These are phyloP conservation scores for Porcisia hertigi DNA, from an alignment of 208 protist species.

Conservation along the genomic window DNA sequence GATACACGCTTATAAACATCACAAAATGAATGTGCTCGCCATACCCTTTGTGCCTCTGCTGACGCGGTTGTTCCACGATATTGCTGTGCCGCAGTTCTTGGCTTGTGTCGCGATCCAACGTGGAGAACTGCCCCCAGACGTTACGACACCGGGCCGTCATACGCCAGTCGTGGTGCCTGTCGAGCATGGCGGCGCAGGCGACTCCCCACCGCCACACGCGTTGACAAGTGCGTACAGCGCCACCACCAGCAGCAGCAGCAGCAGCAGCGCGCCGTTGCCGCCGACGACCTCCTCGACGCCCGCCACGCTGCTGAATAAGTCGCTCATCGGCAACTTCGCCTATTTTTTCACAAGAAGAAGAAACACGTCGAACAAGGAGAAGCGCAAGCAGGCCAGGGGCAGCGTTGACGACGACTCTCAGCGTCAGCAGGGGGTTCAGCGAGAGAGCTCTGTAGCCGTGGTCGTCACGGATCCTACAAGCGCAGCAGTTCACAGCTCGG, in stretches of 20 bases:
- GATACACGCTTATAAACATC: slow-evolving; percentile 21
- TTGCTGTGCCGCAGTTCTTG: slow-evolving; percentile 44
- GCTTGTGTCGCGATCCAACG: slow-evolving; percentile 32
- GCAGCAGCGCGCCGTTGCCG: background rate
- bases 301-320: background rate
- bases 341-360: background rate
- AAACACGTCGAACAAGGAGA: background rate
- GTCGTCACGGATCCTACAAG: background rate
- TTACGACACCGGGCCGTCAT: background rate
- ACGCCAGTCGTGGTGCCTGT: background rate
- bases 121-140: slow-evolving; percentile 10
- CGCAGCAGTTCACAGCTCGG: background rate
- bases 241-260: background rate
- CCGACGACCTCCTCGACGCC: background rate
- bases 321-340: background rate
- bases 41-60: slow-evolving; percentile 53
- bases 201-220: background rate
- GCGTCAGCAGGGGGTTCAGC: background rate
- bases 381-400: background rate
- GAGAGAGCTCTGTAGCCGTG: background rate
- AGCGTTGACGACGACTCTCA: background rate
- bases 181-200: slow-evolving; percentile 2
- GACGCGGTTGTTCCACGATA: slow-evolving; percentile 45
- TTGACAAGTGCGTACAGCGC: background rate
- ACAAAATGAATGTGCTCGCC: slow-evolving; percentile 36